Percentiles rank a stretch among this genome's conserved stretches.
Conservation (phyloP, 2,329 filamentous ascomycete species). For the Aspergillus thermomutatus region DNA sequence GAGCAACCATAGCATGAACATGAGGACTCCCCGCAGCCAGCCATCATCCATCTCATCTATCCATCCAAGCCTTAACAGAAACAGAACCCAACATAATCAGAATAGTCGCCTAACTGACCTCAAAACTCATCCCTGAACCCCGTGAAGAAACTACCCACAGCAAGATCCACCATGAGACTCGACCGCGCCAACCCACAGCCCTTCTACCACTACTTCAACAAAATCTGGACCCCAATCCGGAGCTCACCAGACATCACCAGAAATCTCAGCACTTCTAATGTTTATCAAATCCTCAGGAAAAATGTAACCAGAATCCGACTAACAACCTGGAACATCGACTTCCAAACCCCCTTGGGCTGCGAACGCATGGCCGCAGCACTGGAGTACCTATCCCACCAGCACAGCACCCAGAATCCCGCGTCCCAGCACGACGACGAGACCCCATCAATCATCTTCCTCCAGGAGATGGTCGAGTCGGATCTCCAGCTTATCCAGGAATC, state of each 20-base stretch:
- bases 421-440: slow-evolving; percentile 5
- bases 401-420: too few relatives aligned
- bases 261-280: background rate
- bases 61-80: background rate
- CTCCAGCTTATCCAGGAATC: slow-evolving; percentile 43
- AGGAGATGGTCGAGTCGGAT: slow-evolving; percentile 51
- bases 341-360: slow-evolving; percentile 35
- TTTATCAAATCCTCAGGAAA: background rate
- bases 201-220: slow-evolving; percentile 5
- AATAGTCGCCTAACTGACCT: background rate
- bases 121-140: background rate
- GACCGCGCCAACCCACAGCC: slow-evolving; percentile 1
- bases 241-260: background rate
- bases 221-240: background rate
- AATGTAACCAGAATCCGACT: slow-evolving; percentile 24
- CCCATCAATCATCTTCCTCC: slow-evolving; percentile 48
- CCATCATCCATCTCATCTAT: background rate
- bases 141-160: background rate
- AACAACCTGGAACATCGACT: slow-evolving; percentile 51
- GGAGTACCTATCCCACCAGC: slow-evolving; percentile 31
- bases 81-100: background rate
- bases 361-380: slow-evolving; percentile 44
- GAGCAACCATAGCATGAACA: background rate
- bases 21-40: background rate
- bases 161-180: background rate